Evolutionary conservation across 345 rosid genomes (phyloP).

Genomic region (Rhodomyrtus tomentosa): DNA sequence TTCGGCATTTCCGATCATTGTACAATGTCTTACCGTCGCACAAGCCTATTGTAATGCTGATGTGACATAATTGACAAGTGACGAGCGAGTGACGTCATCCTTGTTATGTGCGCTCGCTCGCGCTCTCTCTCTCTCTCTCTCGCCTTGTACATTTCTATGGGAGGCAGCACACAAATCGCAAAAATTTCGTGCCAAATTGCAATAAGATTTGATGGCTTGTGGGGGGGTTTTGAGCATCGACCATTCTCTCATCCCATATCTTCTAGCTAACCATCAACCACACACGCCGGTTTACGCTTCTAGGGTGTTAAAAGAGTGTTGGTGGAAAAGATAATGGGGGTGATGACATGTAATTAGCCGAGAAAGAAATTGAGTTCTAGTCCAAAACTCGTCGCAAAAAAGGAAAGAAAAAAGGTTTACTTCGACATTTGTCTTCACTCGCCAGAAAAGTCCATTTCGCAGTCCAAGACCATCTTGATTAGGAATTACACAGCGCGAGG

Average conservation of each 20-base stretch:
- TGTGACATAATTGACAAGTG: not conserved
- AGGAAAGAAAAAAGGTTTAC: accelerated
- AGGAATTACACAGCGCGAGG: too few species aligned
- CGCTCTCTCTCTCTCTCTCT: not conserved
- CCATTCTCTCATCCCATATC: not conserved
- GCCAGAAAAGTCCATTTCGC: not conserved
- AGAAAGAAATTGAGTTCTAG: not conserved
- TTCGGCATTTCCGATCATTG: not conserved
- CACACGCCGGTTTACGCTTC: not conserved
- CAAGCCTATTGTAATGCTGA: not conserved
- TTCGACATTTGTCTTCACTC: accelerated
- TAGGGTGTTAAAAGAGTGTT: not conserved
- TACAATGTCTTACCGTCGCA: not conserved
- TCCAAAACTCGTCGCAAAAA: not conserved
- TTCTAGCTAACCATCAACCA: not conserved
- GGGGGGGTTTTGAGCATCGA: not conserved
- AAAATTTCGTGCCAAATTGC: not conserved
- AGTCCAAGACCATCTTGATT: too few species aligned
- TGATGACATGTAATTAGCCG: not conserved
- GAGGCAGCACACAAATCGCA: not conserved
- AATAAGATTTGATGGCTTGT: not conserved
- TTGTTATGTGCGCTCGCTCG: too few species aligned
- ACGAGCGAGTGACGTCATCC: not conserved
- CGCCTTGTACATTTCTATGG: not conserved
- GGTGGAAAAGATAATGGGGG: not conserved